Percentiles rank a stretch among this genome's conserved stretches.
Evolutionary conservation across 805 yeast species (phyloP).

Genomic region (Metschnikowia kunwiensis): DNA sequence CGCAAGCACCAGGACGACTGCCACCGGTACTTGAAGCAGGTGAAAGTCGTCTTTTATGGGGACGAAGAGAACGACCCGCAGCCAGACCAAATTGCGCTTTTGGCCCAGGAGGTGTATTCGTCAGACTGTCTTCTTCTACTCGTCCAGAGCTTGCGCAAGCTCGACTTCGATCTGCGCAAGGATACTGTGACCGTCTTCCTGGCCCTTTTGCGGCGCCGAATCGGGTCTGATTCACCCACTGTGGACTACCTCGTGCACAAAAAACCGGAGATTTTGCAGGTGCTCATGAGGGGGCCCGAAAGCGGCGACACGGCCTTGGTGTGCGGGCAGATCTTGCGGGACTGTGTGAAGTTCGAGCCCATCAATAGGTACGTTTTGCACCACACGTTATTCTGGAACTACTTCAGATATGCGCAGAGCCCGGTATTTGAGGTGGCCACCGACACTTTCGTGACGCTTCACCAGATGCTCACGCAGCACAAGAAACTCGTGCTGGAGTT

Average conservation of each 20-base stretch:
- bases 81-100: constrained; percentile 68
- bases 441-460: constrained; percentile 77
- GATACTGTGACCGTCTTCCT: constrained; percentile 73
- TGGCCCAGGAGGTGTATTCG: constrained; percentile 77
- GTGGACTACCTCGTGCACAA: constrained; percentile 70
- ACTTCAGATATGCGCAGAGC: constrained; percentile 71
- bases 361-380: constrained; percentile 58
- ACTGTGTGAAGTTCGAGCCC: constrained; percentile 75
- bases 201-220: constrained; percentile 72
- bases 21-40: constrained; percentile 58
- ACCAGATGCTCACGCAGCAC: constrained; percentile 66
- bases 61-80: constrained; percentile 63
- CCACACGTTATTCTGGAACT: constrained; percentile 72
- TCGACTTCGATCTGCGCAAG: constrained; percentile 89
- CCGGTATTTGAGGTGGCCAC: constrained; percentile 88
- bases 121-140: constrained; percentile 66
- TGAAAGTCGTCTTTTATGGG: constrained; percentile 64
- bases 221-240: constrained; percentile 76
- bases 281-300: constrained; percentile 72
- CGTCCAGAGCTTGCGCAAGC: constrained; percentile 53
- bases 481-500: constrained; percentile 69
- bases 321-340: constrained; percentile 77
- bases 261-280: constrained; percentile 60
- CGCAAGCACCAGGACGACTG: constrained; percentile 70
- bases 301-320: constrained; percentile 66